Percentiles rank a stretch among this genome's conserved stretches.
phyloP scores from a whole-genome alignment of 2,329 filamentous ascomycete species.

The Hymenoscyphus infarciens region DNA sequence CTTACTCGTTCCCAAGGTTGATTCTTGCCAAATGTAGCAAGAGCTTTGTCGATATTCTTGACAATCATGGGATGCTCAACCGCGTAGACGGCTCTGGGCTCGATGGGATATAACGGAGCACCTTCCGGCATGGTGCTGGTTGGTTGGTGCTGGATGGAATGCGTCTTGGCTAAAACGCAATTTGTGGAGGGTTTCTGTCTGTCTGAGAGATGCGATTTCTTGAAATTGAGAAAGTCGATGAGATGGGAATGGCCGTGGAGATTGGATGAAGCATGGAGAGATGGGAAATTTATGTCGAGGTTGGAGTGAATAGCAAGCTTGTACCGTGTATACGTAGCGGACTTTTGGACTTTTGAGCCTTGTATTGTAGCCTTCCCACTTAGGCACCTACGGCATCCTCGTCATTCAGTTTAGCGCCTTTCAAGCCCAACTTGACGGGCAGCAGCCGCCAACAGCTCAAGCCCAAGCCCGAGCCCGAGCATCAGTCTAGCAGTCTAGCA shows the following conservation, averaged over 20 bases:
- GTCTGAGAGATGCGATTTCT: background rate
- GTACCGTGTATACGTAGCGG: no score
- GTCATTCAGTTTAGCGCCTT: background rate
- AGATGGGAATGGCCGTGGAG: background rate
- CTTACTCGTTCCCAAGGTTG: slow-evolving; percentile 32
- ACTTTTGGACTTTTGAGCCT: background rate
- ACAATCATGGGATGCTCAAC: slow-evolving; percentile 67
- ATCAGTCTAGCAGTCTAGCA: no score
- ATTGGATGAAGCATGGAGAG: background rate
- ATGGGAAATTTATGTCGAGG: no score
- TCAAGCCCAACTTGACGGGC: background rate
- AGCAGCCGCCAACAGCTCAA: background rate
- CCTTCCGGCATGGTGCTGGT: slow-evolving; percentile 2
- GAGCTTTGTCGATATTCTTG: slow-evolving; percentile 59
- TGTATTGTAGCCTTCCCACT: background rate
- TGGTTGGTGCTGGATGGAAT: slow-evolving; percentile 2
- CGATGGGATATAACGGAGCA: slow-evolving; percentile 47
- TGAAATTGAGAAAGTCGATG: background rate
- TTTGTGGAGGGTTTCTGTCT: background rate
- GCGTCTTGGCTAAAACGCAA: background rate
- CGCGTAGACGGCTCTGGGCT: slow-evolving; percentile 50
- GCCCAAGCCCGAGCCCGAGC: no score
- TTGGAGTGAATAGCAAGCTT: no score
- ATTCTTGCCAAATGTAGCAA: slow-evolving; percentile 54
- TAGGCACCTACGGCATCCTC: background rate